These are phyloP conservation scores for Blastobotrys buckinghamii DNA, from an alignment of 1,139 yeast species.

Conservation along the genomic window DNA sequence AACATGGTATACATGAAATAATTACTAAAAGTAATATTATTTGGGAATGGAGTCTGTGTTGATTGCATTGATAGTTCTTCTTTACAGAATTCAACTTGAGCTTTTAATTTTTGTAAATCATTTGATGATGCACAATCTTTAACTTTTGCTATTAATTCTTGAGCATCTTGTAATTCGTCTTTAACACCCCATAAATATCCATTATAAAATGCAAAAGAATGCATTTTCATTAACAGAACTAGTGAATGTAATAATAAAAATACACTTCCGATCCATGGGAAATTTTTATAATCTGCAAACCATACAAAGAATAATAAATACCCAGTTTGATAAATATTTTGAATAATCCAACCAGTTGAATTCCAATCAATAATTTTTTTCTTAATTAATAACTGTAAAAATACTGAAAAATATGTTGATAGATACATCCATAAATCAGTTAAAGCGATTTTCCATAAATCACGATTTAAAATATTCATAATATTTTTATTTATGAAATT, in stretches of 20 bases:
- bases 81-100: constrained; percentile 21
- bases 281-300: constrained; percentile 47
- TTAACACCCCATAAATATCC: constrained; percentile 69
- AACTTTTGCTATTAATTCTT: constrained; percentile 17
- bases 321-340: constrained; percentile 48
- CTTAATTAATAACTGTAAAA: constrained; percentile 49
- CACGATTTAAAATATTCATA: constrained; percentile 45
- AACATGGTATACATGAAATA: constrained; percentile 78
- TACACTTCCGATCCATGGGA: constrained; percentile 85
- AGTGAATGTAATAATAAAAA: constrained; percentile 76
- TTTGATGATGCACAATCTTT: constrained; percentile 11
- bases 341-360: constrained; percentile 53
- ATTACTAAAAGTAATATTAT: constrained; percentile 58
- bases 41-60: constrained; percentile 49
- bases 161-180: constrained; percentile 51
- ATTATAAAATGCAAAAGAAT: constrained; percentile 81
- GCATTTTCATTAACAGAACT: constrained; percentile 88
- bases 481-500: constrained; percentile 44
- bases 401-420: constrained; percentile 49
- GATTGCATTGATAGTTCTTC: constrained; percentile 30
- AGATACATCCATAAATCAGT: constrained; percentile 70
- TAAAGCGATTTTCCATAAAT: constrained; percentile 55
- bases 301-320: constrained; percentile 44
- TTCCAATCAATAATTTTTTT: constrained; percentile 49
- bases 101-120: constrained; percentile 15